These are phyloP conservation scores for Sphaceloma murrayae DNA, from an alignment of 2,329 filamentous ascomycete species.

Conservation along the genomic window DNA sequence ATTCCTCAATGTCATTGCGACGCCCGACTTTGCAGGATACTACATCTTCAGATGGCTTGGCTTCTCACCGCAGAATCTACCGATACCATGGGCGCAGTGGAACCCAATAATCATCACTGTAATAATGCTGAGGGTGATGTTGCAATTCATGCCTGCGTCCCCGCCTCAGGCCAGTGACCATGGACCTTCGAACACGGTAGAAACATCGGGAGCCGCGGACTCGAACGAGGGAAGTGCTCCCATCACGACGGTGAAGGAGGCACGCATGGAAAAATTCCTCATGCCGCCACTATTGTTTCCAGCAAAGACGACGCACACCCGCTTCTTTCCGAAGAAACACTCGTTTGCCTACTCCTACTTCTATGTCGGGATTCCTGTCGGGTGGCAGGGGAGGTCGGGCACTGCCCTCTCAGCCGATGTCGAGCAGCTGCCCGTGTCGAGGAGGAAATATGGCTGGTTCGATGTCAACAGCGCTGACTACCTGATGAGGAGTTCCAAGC, in stretches of 20 bases:
- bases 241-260: background rate
- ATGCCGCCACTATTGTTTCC: constrained; percentile 51
- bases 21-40: constrained; percentile 1
- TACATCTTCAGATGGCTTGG: background rate
- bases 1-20: background rate
- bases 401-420: constrained; percentile 45
- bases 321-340: constrained; percentile 58
- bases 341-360: constrained; percentile 63
- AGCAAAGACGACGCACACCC: constrained; percentile 54
- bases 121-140: background rate
- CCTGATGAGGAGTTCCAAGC: constrained; percentile 45
- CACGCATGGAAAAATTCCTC: constrained; percentile 26
- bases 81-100: background rate
- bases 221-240: no score
- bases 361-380: constrained; percentile 57
- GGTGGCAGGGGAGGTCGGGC: constrained; percentile 47
- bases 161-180: background rate
- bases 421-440: constrained; percentile 20
- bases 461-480: constrained; percentile 52
- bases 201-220: background rate
- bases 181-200: background rate
- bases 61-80: background rate
- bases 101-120: background rate
- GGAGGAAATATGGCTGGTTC: constrained; percentile 43
- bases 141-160: background rate